Evolutionary conservation across 1,284 basidiomycete species (phyloP).

Genomic region (Pyrrhoderma noxium): DNA sequence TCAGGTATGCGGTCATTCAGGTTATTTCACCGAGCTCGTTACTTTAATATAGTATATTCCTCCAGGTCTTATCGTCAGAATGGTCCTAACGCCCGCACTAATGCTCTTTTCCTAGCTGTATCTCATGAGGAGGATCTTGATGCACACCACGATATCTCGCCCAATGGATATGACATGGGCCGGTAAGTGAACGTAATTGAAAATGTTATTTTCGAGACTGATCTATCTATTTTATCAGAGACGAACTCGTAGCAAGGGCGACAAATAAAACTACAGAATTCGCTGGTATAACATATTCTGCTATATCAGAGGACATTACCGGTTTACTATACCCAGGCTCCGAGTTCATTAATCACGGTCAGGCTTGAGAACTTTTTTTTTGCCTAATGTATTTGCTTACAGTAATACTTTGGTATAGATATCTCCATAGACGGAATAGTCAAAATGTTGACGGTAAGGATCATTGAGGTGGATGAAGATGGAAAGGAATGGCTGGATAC

Average conservation of each 20-base stretch:
- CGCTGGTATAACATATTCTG: slow-evolving; percentile 41
- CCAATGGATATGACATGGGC: slow-evolving; percentile 30
- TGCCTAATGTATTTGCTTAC: slow-evolving; percentile 13
- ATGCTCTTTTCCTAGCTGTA: slow-evolving; percentile 63
- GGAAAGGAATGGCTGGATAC: too few relatives aligned
- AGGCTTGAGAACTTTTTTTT: slow-evolving; percentile 7
- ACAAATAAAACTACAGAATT: slow-evolving; percentile 37
- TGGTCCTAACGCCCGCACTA: slow-evolving; percentile 48
- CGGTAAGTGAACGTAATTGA: slow-evolving; percentile 11
- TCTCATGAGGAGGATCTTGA: slow-evolving; percentile 48
- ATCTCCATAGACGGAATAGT: slow-evolving; percentile 22
- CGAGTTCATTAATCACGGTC: slow-evolving; percentile 41
- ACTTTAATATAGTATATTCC: not conserved
- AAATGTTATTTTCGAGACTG: too few relatives aligned
- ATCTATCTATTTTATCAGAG: slow-evolving; percentile 1
- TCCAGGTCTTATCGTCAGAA: slow-evolving; percentile 68
- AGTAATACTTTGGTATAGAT: slow-evolving; percentile 8
- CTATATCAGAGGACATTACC: slow-evolving; percentile 38
- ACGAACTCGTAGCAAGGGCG: slow-evolving; percentile 36
- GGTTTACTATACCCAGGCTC: slow-evolving; percentile 47
- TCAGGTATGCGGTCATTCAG: slow-evolving; percentile 35
- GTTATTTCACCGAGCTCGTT: not conserved
- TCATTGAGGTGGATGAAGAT: slow-evolving; percentile 3
- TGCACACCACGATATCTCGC: slow-evolving; percentile 42
- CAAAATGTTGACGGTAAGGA: slow-evolving; percentile 21